Percentiles rank a stretch among this genome's conserved stretches.
These are phyloP conservation scores for Jaltomata sinuosa DNA, from an alignment of 257 asterid species.

Conservation along the genomic window DNA sequence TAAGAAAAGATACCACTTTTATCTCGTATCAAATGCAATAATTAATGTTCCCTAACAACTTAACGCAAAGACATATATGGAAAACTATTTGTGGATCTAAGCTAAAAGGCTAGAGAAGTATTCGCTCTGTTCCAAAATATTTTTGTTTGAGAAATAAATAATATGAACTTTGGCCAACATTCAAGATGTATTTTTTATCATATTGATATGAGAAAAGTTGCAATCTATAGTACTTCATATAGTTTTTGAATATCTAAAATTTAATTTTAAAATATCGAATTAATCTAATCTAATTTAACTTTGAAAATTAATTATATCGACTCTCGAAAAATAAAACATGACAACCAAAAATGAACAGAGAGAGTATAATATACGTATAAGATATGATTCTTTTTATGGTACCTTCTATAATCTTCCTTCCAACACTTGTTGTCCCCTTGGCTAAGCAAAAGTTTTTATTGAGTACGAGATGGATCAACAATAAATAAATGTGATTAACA, in stretches of 20 bases:
- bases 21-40: neutral
- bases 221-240: too few relatives aligned
- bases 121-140: too few relatives aligned
- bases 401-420: neutral
- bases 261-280: too few relatives aligned
- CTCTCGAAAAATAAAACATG: too few relatives aligned
- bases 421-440: neutral
- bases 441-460: neutral
- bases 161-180: too few relatives aligned
- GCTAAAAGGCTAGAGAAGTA: neutral
- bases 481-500: neutral
- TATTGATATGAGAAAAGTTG: too few relatives aligned
- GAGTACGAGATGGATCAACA: neutral
- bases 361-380: neutral
- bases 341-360: too few relatives aligned
- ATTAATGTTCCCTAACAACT: slow-evolving; percentile 1
- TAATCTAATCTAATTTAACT: too few relatives aligned
- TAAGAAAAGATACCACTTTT: neutral
- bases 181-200: too few relatives aligned
- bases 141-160: too few relatives aligned
- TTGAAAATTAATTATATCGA: too few relatives aligned
- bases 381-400: neutral
- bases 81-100: neutral
- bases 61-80: neutral
- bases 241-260: too few relatives aligned